Percentiles rank a stretch among this genome's conserved stretches.
phyloP scores from a whole-genome alignment of 306 rosid species.

The Astragalus glycyphyllos region DNA sequence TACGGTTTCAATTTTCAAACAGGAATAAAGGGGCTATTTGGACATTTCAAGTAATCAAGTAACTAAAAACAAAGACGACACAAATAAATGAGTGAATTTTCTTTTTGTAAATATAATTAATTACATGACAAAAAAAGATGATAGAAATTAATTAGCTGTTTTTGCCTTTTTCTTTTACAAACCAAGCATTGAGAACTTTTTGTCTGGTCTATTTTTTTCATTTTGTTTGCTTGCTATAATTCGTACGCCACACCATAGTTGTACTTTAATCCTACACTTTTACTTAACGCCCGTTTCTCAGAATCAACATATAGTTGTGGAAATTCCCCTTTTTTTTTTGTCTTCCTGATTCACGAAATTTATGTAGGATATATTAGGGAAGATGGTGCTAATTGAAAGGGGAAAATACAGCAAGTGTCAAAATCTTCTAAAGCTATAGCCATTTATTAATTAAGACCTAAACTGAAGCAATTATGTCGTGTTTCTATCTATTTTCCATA shows the following conservation, averaged over 20 bases:
- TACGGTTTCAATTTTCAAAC: conserved; percentile 6
- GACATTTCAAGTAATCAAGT: conserved; percentile 18
- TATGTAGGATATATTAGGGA: conserved; percentile 24
- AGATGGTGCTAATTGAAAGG: background rate
- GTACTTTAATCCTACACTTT: background rate
- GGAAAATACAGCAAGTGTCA: conserved; percentile 17
- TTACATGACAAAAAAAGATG: background rate
- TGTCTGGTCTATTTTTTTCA: conserved; percentile 15
- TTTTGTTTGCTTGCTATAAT: conserved; percentile 30
- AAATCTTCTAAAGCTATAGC: conserved; percentile 29
- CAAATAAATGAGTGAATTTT: conserved; percentile 13
- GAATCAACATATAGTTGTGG: background rate
- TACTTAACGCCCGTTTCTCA: background rate
- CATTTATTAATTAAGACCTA: conserved; percentile 2
- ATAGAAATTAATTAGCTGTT: background rate
- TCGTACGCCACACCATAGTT: conserved; percentile 1
- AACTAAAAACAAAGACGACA: background rate
- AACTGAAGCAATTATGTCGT: conserved; percentile 23
- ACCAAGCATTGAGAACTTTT: background rate
- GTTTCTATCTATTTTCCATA: conserved; percentile 26
- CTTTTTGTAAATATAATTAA: background rate
- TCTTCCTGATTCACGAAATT: conserved; percentile 36
- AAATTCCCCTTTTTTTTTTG: background rate
- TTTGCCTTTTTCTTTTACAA: background rate
- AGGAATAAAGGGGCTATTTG: background rate